phyloP scores from a whole-genome alignment of 306 rosid genomes.

The Hippophae tibetana region DNA sequence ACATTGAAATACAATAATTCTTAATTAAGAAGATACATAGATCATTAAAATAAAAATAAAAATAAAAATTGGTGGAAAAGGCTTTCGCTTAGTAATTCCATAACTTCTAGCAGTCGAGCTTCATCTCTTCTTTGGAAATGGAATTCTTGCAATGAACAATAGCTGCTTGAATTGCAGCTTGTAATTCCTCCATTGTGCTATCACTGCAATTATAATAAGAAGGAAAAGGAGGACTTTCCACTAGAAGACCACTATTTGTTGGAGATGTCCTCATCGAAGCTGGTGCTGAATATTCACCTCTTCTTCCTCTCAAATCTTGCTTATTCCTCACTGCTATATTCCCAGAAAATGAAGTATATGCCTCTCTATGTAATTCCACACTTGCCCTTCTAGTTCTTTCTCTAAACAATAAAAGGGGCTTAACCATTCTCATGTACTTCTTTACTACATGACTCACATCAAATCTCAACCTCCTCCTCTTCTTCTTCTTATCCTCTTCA shows the following conservation, averaged over 20 bases:
- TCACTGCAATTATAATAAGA: conserved; percentile 32
- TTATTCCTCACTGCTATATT: conserved; percentile 37
- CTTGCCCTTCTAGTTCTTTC: conserved; percentile 34
- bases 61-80: too few relatives aligned
- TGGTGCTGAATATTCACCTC: conserved; percentile 80
- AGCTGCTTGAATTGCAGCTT: conserved; percentile 97
- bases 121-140: conserved; percentile 47
- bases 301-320: conserved; percentile 47
- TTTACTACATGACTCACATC: conserved; percentile 48
- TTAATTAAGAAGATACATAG: too few relatives aligned
- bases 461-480: conserved; percentile 30
- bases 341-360: conserved; percentile 64
- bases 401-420: conserved; percentile 37
- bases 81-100: too few relatives aligned
- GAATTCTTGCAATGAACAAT: conserved; percentile 98
- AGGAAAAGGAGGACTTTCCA: conserved; percentile 43
- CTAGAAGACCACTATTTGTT: conserved; percentile 64
- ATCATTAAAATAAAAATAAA: too few relatives aligned
- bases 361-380: conserved; percentile 26
- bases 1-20: too few relatives aligned
- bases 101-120: conserved; percentile 20
- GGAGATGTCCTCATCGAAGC: conserved; percentile 92
- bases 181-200: conserved; percentile 94
- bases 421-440: conserved; percentile 55
- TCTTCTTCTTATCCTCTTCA: conserved; percentile 18